A percentile compares a stretch with the other conserved stretches of the same genome.
Evolutionary conservation across 352 stramenopile genomes (phyloP).

Genomic region (Globisporangium uncinulatum): DNA sequence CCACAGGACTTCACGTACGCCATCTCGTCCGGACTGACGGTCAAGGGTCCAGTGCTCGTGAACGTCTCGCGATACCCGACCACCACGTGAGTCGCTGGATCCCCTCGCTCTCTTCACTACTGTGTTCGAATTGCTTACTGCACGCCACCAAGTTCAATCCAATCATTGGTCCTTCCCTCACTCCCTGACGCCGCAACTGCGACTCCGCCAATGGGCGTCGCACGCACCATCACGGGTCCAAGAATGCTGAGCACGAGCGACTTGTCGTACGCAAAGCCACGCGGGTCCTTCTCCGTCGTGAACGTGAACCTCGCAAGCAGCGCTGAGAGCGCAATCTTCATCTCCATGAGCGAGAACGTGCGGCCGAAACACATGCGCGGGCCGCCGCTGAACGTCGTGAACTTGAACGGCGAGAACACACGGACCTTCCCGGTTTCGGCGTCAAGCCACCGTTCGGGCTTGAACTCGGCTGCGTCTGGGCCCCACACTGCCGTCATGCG

Average conservation of each 20-base stretch:
- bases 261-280: conserved; percentile 10
- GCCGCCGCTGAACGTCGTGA: conserved; percentile 34
- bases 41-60: conserved; percentile 29
- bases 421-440: conserved; percentile 9
- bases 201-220: background rate
- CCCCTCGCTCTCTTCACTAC: background rate
- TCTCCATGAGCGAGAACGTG: conserved; percentile 26
- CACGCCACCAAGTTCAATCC: background rate
- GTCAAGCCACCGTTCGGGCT: conserved; percentile 44
- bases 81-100: background rate
- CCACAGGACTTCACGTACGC: conserved; percentile 38
- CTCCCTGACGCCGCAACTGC: background rate
- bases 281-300: conserved; percentile 7
- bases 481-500: conserved; percentile 34
- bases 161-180: background rate
- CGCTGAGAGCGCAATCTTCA: conserved; percentile 21
- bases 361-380: conserved; percentile 35
- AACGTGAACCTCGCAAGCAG: conserved; percentile 21
- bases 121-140: background rate
- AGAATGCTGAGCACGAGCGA: conserved; percentile 10
- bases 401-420: conserved; percentile 28
- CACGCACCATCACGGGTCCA: background rate
- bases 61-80: conserved; percentile 6
- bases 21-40: conserved; percentile 21
- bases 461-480: conserved; percentile 28